phyloP scores from a whole-genome alignment of 2,329 filamentous ascomycete species.

The Reticulascus tulasneorum region DNA sequence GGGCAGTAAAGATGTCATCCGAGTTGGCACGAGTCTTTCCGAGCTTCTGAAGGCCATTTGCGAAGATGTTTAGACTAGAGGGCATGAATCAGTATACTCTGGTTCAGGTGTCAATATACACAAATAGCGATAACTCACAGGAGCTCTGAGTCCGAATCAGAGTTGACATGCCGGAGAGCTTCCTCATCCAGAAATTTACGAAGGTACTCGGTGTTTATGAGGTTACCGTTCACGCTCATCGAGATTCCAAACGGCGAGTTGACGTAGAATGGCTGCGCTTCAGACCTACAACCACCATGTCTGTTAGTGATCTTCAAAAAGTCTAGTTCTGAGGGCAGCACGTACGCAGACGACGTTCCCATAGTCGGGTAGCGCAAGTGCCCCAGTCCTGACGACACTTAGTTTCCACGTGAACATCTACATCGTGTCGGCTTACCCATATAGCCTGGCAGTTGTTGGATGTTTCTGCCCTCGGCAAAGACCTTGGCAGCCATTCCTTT shows the following conservation, averaged over 20 bases:
- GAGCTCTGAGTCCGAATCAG: conserved; percentile 81
- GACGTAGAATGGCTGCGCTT: conserved; percentile 78
- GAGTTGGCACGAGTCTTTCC: conserved; percentile 76
- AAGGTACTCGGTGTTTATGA: conserved; percentile 71
- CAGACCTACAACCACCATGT: conserved; percentile 58
- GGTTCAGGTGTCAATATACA: not conserved
- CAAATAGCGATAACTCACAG: conserved; percentile 37
- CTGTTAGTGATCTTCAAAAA: too few species aligned
- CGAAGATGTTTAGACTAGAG: conserved; percentile 72
- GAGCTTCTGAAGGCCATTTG: conserved; percentile 73
- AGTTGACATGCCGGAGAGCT: conserved; percentile 83
- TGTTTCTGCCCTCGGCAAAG: conserved; percentile 72
- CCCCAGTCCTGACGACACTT: conserved; percentile 43
- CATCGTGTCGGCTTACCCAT: conserved; percentile 65
- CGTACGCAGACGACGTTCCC: conserved; percentile 61
- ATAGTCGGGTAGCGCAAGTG: conserved; percentile 88
- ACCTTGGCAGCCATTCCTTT: conserved; percentile 83
- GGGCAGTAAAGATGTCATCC: conserved; percentile 70
- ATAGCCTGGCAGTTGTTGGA: conserved; percentile 79
- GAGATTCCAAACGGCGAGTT: conserved; percentile 82
- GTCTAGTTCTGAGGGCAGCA: conserved; percentile 5
- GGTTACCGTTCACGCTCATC: conserved; percentile 82
- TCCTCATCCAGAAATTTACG: conserved; percentile 69
- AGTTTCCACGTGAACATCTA: too few species aligned
- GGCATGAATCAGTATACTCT: conserved; percentile 4